Evolutionary conservation across 1,284 basidiomycete species (phyloP), one percentile per base, ranked within the genome.

Genomic region (Wolfiporia cocos): DNA sequence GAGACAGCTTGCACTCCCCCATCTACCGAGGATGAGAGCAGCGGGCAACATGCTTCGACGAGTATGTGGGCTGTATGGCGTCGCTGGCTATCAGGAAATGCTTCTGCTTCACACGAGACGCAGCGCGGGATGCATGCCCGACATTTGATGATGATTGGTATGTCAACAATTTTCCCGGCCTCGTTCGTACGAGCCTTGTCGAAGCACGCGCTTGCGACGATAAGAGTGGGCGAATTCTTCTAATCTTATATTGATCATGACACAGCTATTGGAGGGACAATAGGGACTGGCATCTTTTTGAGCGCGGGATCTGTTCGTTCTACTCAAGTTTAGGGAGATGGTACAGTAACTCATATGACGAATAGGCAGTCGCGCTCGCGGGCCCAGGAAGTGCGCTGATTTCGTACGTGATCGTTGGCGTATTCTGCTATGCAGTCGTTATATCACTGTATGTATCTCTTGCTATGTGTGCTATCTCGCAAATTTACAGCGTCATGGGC

Each of bases 361-460:
- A 17, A 29, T 28, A 69, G 66, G 66, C 67, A 2, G 53, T 69
- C 12, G 60, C 69, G 4, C 46, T 62, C 3, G 72, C 73, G 10
- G 74, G 75, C 18, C 72, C 74, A 5, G 74, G 64, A 10, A 73
- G 73, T 41, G 65, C 73, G 4, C 51, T 76, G 12, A 46, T 76
- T 0, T 72, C 73, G 2, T 77, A 77, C 49, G 56, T 65, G 12
- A 61, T 74, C 28, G 71, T 74, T 19, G 71, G 71, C 3, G 5
- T 74, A 3, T 77, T 76, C 53, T 74, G 76, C 22, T 76, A 73
- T 51, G 55, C 65, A n/a, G 72, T 76, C 14, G 73, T 75, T 34
- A 73, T 76, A 11, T 57, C 70, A 15, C 49, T 76, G 70, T 71
- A 42, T 51, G 69, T 48, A 2, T 34, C 21, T 29, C 17, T n/a